These are phyloP conservation scores for Agrocybe chaxingu DNA, from an alignment of 768 basidiomycete species.

Conservation along the genomic window DNA sequence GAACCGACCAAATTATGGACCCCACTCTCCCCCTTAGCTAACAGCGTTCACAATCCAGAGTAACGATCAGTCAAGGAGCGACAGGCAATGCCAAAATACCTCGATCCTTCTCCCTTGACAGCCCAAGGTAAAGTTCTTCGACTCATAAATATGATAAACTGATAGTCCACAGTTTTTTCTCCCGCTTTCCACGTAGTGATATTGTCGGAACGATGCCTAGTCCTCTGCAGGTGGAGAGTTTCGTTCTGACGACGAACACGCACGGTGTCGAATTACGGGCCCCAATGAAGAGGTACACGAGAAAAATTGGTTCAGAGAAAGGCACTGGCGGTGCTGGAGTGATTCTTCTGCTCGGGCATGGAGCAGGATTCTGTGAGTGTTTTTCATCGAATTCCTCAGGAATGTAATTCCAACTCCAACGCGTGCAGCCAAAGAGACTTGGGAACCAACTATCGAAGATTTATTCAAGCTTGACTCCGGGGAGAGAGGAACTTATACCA, in stretches of 20 bases:
- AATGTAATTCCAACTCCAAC: not conserved
- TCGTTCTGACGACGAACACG: constrained; percentile 22
- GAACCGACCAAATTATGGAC: no score
- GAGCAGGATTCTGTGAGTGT: constrained; percentile 29
- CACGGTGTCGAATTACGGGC: constrained; percentile 22
- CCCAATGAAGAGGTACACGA: constrained; percentile 27
- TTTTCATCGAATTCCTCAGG: no score
- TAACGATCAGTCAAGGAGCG: no score
- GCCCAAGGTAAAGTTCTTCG: no score
- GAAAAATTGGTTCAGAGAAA: not conserved
- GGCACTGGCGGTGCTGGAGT: constrained; percentile 13
- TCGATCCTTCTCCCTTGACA: no score
- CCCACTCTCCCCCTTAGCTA: not conserved
- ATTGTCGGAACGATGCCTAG: no score
- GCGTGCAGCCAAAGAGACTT: constrained; percentile 33
- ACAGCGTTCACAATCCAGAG: no score
- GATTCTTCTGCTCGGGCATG: constrained; percentile 25
- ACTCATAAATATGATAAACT: no score
- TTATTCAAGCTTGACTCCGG: constrained; percentile 24
- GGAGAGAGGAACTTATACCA: constrained; percentile 4
- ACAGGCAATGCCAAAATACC: no score
- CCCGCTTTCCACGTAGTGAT: no score
- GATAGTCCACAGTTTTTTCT: no score
- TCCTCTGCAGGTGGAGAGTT: constrained; percentile 12
- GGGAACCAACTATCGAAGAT: constrained; percentile 34